A percentile compares a stretch with the other conserved stretches of the same genome.
phyloP scores from a whole-genome alignment of 106 monocot species.

The Acanthochlamys bracteata region DNA sequence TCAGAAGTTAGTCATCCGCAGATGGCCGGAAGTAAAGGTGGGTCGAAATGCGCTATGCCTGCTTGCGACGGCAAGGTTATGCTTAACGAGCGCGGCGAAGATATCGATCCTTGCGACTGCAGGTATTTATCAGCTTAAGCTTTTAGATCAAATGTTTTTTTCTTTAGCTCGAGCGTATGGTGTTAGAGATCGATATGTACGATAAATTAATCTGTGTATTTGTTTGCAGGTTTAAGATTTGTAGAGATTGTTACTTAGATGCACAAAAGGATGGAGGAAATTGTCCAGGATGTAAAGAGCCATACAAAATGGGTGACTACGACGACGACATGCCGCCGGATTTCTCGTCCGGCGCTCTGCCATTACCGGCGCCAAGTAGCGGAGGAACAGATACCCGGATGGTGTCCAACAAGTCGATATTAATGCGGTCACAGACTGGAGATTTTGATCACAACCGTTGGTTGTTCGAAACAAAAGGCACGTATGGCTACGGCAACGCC shows the following conservation, averaged over 20 bases:
- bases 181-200: too few species aligned
- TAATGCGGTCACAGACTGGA: constrained; percentile 58
- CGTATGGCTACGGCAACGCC: constrained; percentile 71
- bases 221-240: constrained; percentile 56
- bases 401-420: constrained; percentile 44
- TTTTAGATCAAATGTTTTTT: too few species aligned
- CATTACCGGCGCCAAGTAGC: constrained; percentile 18
- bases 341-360: constrained; percentile 19
- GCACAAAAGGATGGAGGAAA: constrained; percentile 31
- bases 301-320: constrained; percentile 34
- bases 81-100: constrained; percentile 43
- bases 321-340: constrained; percentile 19
- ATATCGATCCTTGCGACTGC: constrained; percentile 47
- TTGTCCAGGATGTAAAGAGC: constrained; percentile 61
- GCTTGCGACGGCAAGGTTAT: constrained; percentile 35
- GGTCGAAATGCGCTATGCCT: constrained; percentile 33
- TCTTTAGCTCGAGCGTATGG: too few species aligned
- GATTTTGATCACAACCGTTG: constrained; percentile 83
- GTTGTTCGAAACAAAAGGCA: constrained; percentile 68
- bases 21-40: constrained; percentile 34
- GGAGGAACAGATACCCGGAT: constrained; percentile 20
- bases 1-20: constrained; percentile 38
- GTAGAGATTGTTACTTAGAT: constrained; percentile 45
- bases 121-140: constrained; percentile 10
- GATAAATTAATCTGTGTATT: too few species aligned